Conservation (phyloP, 345 rosid species). For the Linum lewisii region DNA sequence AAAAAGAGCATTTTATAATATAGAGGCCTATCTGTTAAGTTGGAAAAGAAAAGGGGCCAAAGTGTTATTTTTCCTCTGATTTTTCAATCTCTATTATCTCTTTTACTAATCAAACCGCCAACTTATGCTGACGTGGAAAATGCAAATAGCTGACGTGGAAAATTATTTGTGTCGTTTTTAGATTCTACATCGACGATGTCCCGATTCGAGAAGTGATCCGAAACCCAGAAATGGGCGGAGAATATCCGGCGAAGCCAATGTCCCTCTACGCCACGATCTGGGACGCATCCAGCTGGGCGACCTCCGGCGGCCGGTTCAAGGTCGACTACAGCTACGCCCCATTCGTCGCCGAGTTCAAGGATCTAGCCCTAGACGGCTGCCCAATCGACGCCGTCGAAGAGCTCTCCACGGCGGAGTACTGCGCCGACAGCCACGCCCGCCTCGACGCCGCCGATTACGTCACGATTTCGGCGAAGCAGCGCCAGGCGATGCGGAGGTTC, state of each 20-base stretch:
- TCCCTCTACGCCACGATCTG: slow-evolving; percentile 83
- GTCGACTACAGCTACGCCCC: slow-evolving; percentile 72
- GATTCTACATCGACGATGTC: slow-evolving; percentile 82
- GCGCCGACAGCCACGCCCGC: slow-evolving; percentile 22
- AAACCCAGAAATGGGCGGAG: slow-evolving; percentile 57
- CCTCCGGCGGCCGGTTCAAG: slow-evolving; percentile 66
- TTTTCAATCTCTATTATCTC: too few species aligned
- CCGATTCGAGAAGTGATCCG: slow-evolving; percentile 72
- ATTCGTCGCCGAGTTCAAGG: slow-evolving; percentile 58
- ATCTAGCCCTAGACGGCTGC: slow-evolving; percentile 63
- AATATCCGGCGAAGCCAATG: slow-evolving; percentile 89
- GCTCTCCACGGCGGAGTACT: slow-evolving; percentile 18
- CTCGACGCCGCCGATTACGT: slow-evolving; percentile 38
- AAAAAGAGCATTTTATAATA: too few species aligned
- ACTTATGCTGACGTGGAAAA: too few species aligned
- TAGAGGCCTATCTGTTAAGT: too few species aligned
- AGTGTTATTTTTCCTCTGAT: too few species aligned
- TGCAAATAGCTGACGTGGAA: too few species aligned
- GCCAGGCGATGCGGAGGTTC: slow-evolving; percentile 51
- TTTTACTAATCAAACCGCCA: too few species aligned
- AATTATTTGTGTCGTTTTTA: slow-evolving; percentile 18
- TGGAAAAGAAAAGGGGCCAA: too few species aligned
- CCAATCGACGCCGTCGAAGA: slow-evolving; percentile 50
- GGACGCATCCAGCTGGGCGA: slow-evolving; percentile 96
- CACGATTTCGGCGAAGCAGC: slow-evolving; percentile 26